A percentile compares a stretch with the other conserved stretches of the same genome.
Conservation (phyloP, 495 filamentous ascomycete species). For the Penicillium subrubescens region DNA sequence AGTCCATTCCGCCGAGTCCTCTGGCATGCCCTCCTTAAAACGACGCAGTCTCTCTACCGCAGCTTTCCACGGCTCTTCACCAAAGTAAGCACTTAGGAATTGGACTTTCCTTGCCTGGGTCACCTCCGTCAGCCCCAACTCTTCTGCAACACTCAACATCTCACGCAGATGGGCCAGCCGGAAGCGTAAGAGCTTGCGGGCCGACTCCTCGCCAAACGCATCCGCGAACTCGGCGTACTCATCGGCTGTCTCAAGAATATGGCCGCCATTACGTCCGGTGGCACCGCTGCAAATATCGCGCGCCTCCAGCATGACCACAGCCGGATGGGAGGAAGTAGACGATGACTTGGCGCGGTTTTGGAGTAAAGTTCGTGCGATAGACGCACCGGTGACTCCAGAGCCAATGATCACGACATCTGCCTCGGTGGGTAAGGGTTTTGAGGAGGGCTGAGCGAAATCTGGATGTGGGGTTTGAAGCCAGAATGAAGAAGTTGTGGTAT, state of each 20-base stretch:
- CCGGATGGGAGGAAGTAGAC: conserved; percentile 28
- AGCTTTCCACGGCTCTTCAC: conserved; percentile 27
- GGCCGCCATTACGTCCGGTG: conserved; percentile 63
- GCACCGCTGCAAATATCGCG: conserved; percentile 79
- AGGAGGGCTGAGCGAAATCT: conserved; percentile 62
- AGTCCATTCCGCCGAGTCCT: conserved; percentile 34
- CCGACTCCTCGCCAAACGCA: conserved; percentile 25
- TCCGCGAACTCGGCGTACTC: conserved; percentile 31
- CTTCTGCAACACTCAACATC: conserved; percentile 32
- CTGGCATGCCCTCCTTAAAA: conserved; percentile 35
- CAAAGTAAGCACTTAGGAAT: conserved; percentile 37
- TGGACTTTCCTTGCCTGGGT: conserved; percentile 34
- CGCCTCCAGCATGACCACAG: conserved; percentile 75
- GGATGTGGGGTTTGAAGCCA: conserved; percentile 64
- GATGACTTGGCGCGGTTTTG: conserved; percentile 31
- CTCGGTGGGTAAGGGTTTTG: conserved; percentile 55
- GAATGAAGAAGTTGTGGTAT: conserved; percentile 66
- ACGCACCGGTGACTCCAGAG: conserved; percentile 71
- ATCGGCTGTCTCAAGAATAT: conserved; percentile 35
- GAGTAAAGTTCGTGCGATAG: conserved; percentile 64
- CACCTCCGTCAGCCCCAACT: conserved; percentile 30
- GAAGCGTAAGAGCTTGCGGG: conserved; percentile 32
- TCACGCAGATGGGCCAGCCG: conserved; percentile 36
- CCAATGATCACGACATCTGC: conserved; percentile 72
- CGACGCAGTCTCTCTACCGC: conserved; percentile 24